Evolutionary conservation across 345 rosid species (phyloP), one percentile per base, ranked within the genome.

Genomic region (Camelina hispida): DNA sequence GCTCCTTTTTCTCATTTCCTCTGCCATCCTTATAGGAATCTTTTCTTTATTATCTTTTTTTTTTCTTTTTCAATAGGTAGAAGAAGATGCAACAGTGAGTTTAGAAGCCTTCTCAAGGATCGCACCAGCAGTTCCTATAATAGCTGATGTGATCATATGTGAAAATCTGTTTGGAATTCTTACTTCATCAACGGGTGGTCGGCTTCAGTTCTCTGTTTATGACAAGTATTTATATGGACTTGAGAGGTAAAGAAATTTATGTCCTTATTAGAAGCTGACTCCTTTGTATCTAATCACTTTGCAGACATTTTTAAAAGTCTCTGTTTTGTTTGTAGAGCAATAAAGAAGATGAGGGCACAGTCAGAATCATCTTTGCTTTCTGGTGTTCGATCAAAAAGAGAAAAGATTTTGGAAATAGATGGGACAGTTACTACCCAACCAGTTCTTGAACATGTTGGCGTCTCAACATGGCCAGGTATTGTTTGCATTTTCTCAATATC

Each of bases 401-500:
- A 95, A 74, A 90, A 84, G 84, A 87, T 95, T 73, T 79, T 95
- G 23, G 98, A 93, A 81, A 84, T 95, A 66, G 99, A 95, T 74
- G 99, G 99, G 73, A 93, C 91, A 2, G 91, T 92, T 79, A 90
- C 98, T 48, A 89, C 93, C 38, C 98, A 93, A 75, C 98, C 99
- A 22, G 97, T 93, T 83, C 96, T 95, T 67, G 99, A 95, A 83
- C 99, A 95, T 83, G 85, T 95, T 20, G 99, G 98, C 66, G 81
- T 89, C 74, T 95, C 98, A 69, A 85, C 94, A 18, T 93, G 99
- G 99, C 98, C 96, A 67, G 98, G 98, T 94, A 74, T 53, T 14
- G 32, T 68, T 62, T 30, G 14, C 12, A 46, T 8, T 47, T 34
- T 63, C 54, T 23, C 44, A 28, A 48, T 2, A 17, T 61, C 7